Evolutionary conservation across 2,329 filamentous ascomycete species (phyloP), one percentile per base, ranked within the genome.

Genomic region (Epichloe typhina): DNA sequence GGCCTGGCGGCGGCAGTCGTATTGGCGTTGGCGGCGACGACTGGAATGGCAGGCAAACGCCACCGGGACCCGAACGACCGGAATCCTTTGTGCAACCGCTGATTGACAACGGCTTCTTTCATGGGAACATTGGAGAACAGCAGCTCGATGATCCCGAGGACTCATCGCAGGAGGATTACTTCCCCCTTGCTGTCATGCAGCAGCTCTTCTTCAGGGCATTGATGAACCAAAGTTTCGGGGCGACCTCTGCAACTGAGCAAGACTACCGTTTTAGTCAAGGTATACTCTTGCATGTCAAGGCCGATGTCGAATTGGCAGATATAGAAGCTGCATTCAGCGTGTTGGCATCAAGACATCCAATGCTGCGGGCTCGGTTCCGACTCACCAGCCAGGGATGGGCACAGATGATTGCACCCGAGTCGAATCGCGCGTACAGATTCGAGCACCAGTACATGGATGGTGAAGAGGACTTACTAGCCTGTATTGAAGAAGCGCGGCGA

Each of bases 101-200:
- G 3, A 26, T 37, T 4, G 40, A 47, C 31, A 48, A 17, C 5
- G 38, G 41, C 11, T 47, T 46, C 37, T n/a, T 35, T 9, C 9
- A 19, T 31, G 33, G 50, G 17, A 12, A 37, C 26, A n/a, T 11
- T 7, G 17, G 31, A 13, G 23, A 49, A 15, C 17, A 38, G 35
- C 19, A 19, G 35, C 45, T 44, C 36, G 50, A 52, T n/a, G 26
- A 42, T 33, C 42, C 44, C 23, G 23, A 51, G 5, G 54, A 49
- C 19, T 58, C 58, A 1, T 50, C 58, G 8, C 67, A 69, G 19
- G 63, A 64, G 46, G 62, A 61, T 53, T 57, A 56, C 35, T 77
- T 75, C 54, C 69, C 70, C 9, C 65, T 78, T 9, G 73, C 75
- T 1, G 70, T 75, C 3, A 77, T 77, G 70, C 75, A 79, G 60